These are phyloP conservation scores for Tuber magnatum DNA, from an alignment of 495 filamentous ascomycete species.

Conservation along the genomic window DNA sequence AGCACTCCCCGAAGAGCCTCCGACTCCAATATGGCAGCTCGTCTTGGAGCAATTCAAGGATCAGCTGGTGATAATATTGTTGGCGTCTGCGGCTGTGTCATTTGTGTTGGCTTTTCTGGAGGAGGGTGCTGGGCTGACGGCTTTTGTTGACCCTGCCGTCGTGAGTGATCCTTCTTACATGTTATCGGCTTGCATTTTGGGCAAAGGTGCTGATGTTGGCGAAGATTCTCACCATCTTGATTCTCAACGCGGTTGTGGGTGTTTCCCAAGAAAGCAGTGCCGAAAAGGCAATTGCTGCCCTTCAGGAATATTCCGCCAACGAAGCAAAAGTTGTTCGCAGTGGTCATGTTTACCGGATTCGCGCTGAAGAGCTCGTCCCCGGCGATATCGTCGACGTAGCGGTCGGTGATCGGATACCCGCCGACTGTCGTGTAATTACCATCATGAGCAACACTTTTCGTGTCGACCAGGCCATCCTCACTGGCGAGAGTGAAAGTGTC, in stretches of 20 bases:
- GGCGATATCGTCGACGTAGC: slow-evolving; percentile 85
- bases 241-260: slow-evolving; percentile 93
- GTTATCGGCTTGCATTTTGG: slow-evolving; percentile 7
- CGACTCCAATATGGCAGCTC: slow-evolving; percentile 94
- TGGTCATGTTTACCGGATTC: slow-evolving; percentile 66
- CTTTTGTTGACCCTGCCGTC: slow-evolving; percentile 96
- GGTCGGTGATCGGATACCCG: slow-evolving; percentile 92
- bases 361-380: slow-evolving; percentile 91
- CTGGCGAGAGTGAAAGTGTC: slow-evolving; percentile 96
- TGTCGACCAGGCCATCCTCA: slow-evolving; percentile 95
- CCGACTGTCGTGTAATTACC: slow-evolving; percentile 81
- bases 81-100: slow-evolving; percentile 88
- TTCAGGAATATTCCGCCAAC: slow-evolving; percentile 98
- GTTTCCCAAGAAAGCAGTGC: slow-evolving; percentile 98
- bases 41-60: slow-evolving; percentile 99
- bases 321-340: slow-evolving; percentile 86
- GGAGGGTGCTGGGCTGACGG: slow-evolving; percentile 85
- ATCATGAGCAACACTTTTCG: slow-evolving; percentile 96
- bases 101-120: slow-evolving; percentile 93
- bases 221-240: slow-evolving; percentile 91
- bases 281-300: slow-evolving; percentile 94
- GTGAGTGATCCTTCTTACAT: slow-evolving; percentile 49
- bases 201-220: slow-evolving; percentile 15
- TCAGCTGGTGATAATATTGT: slow-evolving; percentile 90
- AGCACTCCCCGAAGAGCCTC: slow-evolving; percentile 93